Conservation (phyloP, 2,329 filamentous ascomycete species). For the Cladophialophora bantiana region DNA sequence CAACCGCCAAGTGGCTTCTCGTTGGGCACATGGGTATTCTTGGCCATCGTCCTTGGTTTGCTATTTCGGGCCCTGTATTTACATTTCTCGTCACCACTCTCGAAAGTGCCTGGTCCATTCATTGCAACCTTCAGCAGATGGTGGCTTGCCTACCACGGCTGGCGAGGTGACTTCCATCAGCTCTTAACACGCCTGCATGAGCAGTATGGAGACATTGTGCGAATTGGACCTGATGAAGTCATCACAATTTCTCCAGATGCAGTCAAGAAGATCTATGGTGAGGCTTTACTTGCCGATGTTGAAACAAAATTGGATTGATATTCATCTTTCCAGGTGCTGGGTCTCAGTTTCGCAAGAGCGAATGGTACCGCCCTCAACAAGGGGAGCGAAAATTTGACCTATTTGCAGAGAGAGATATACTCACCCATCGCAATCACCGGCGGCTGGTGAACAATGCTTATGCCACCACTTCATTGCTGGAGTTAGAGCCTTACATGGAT, state of each 20-base stretch:
- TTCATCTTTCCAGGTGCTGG: slow-evolving; percentile 43
- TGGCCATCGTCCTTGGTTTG: neutral
- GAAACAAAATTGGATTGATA: too few species aligned
- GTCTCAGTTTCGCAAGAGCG: slow-evolving; percentile 51
- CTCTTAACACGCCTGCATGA: slow-evolving; percentile 42
- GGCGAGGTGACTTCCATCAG: slow-evolving; percentile 20
- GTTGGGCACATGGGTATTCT: too few species aligned
- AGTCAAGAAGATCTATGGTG: slow-evolving; percentile 36
- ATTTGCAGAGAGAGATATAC: slow-evolving; percentile 49
- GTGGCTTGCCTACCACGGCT: slow-evolving; percentile 33
- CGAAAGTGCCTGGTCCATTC: slow-evolving; percentile 43
- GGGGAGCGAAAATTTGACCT: slow-evolving; percentile 50
- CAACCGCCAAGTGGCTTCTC: too few species aligned
- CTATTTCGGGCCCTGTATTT: neutral
- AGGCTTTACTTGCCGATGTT: neutral
- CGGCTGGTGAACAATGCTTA: slow-evolving; percentile 48
- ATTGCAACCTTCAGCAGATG: slow-evolving; percentile 39
- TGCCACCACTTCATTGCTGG: slow-evolving; percentile 48
- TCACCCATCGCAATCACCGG: slow-evolving; percentile 47
- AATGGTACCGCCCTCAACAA: slow-evolving; percentile 52
- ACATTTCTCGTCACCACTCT: slow-evolving; percentile 37
- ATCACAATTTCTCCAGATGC: slow-evolving; percentile 46
- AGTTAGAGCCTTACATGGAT: slow-evolving; percentile 52
- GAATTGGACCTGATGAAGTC: slow-evolving; percentile 53
- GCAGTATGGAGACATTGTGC: slow-evolving; percentile 49